Conservation (phyloP, 1,284 basidiomycete genomes). For the Ganoderma sinense region DNA sequence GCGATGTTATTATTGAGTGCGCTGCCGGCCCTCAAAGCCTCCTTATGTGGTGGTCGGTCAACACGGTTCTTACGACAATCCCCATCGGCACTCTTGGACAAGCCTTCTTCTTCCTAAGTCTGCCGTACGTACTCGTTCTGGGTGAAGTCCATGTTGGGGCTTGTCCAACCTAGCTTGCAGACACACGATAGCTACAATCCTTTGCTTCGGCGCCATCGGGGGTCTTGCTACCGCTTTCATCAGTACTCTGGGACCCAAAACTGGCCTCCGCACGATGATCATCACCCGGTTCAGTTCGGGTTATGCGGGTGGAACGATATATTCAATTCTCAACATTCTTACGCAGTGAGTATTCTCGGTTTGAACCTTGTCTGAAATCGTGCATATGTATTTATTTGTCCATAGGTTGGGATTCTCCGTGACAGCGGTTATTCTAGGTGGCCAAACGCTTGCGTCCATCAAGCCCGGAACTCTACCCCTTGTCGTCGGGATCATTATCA, state of each 20-base stretch:
- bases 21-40: constrained; percentile 39
- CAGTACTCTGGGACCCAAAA: constrained; percentile 66
- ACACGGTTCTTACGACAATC: constrained; percentile 59
- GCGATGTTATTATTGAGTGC: background rate
- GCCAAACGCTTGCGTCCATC: constrained; percentile 55
- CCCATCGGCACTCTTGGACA: constrained; percentile 66
- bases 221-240: constrained; percentile 55
- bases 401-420: constrained; percentile 55
- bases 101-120: constrained; percentile 58
- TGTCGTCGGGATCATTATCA: constrained; percentile 53
- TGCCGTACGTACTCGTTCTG: constrained; percentile 42
- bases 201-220: constrained; percentile 54
- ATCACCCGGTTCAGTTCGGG: constrained; percentile 64
- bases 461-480: constrained; percentile 51
- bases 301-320: constrained; percentile 61
- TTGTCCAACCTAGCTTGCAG: constrained; percentile 34
- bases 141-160: background rate
- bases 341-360: constrained; percentile 50
- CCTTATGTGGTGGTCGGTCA: constrained; percentile 62
- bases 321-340: constrained; percentile 65
- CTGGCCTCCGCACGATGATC: constrained; percentile 70
- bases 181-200: constrained; percentile 49
- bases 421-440: constrained; percentile 55
- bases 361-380: background rate
- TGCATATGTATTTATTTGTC: background rate